Evolutionary conservation across 768 basidiomycete genomes (phyloP), one percentile per base, ranked within the genome.

Genomic region (Suillus sp.): DNA sequence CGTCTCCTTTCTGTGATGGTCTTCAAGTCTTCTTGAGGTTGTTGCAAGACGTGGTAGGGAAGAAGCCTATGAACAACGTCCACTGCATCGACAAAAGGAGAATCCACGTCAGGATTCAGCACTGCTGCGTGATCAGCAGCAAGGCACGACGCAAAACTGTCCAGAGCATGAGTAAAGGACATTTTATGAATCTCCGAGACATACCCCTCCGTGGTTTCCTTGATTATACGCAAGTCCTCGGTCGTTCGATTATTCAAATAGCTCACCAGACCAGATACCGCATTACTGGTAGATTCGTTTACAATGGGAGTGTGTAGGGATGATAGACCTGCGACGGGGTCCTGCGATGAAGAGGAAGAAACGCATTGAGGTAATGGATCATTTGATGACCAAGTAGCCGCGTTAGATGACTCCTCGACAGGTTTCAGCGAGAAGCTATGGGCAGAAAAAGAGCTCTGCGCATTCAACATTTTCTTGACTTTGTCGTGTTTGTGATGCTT

Each of bases 21-120:
- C 38, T 77, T 73, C 66, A 91, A 67, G 66, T 94, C 92, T 51
- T 89, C 87, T 62, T 75, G 76, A 0, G 91, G 91, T 64, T 91
- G 89, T 66, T 89, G 89, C 66, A 88, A 92, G 57, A 93, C 75
- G 69, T 94, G 92, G 68, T 91, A 93, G 0, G 92, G 91, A 25
- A 93, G 78, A 25, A 94, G 79, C 57, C 91, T 83, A n/a, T 84
- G 81, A 27, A 92, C 79, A 3, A 80, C 88, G 70, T 94, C 92
- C 6, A 75, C 70, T 10, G 79, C 74, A 68, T 91, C 86, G 16
- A 68, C 65, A 67, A 94, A 94, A 2, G 91, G 87, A 1, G 85
- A 80, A 57, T 92, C 89, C 42, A 84, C 80, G 67, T 93, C 88
- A 43, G 91, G 90, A 59, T 85, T 81, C 57, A 86, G 68, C 18